A percentile compares a stretch with the other conserved stretches of the same genome.
Evolutionary conservation across 2,329 filamentous ascomycete genomes (phyloP).

Genomic region (Penicillium sp.): DNA sequence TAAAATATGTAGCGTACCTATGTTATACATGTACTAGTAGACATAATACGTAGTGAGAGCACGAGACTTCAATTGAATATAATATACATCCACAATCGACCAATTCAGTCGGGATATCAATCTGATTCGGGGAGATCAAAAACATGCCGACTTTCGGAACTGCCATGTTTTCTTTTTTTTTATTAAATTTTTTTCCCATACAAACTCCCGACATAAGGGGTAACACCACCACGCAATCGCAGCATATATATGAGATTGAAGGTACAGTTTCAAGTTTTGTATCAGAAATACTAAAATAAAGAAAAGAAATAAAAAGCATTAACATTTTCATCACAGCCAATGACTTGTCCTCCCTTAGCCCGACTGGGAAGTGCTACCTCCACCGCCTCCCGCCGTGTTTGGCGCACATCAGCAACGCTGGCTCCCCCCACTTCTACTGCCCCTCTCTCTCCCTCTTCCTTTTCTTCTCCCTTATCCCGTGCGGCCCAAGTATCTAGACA

Average conservation of each 20-base stretch:
- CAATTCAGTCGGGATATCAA: constrained; percentile 9
- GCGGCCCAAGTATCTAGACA: constrained; percentile 49
- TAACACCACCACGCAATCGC: neutral
- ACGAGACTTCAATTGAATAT: neutral
- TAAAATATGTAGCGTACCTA: neutral
- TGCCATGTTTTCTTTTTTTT: neutral
- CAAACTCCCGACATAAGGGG: neutral
- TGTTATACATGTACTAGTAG: neutral
- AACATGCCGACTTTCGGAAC: constrained; percentile 9
- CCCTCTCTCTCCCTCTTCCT: constrained; percentile 29
- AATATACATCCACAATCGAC: constrained; percentile 1
- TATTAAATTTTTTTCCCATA: neutral
- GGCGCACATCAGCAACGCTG: constrained; percentile 40
- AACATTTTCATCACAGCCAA: constrained; percentile 14
- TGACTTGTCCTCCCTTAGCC: constrained; percentile 31
- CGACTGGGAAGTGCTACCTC: constrained; percentile 30
- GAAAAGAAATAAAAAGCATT: neutral
- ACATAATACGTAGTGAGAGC: neutral
- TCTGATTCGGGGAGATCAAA: neutral
- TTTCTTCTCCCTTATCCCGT: constrained; percentile 31
- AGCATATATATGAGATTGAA: neutral
- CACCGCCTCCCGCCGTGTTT: constrained; percentile 35
- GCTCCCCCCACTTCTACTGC: constrained; percentile 41
- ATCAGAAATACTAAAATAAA: neutral
- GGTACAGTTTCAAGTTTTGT: neutral